A percentile compares a stretch with the other conserved stretches of the same genome.
phyloP scores from a whole-genome alignment of 163 green algal genomes.

The Volvox carteri region DNA sequence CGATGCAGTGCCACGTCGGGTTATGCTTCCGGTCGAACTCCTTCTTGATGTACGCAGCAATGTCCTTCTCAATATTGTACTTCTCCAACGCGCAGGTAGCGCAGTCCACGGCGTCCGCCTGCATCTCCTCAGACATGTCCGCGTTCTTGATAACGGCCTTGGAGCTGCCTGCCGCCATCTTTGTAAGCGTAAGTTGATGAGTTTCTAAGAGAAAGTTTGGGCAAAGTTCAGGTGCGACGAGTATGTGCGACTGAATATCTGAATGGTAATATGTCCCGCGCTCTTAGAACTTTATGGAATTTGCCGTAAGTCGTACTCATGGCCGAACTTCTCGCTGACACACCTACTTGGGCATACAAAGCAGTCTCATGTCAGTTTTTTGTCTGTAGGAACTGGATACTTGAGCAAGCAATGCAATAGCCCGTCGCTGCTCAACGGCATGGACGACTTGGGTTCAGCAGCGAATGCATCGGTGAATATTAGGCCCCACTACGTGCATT shows the following conservation, averaged over 20 bases:
- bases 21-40: conserved; percentile 99
- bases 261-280: background rate
- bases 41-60: conserved; percentile 99
- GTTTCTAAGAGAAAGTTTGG: background rate
- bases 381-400: too few relatives aligned
- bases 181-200: background rate
- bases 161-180: conserved; percentile 49
- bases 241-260: too few relatives aligned
- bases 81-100: conserved; percentile 94
- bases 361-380: too few relatives aligned
- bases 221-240: too few relatives aligned
- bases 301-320: conserved; percentile 6
- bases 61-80: conserved; percentile 99
- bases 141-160: conserved; percentile 93
- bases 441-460: too few relatives aligned
- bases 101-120: conserved; percentile 91
- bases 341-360: background rate
- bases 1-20: conserved; percentile 99
- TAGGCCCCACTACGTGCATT: too few relatives aligned
- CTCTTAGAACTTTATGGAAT: conserved; percentile 33
- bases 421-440: too few relatives aligned
- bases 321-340: background rate
- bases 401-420: too few relatives aligned
- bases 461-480: too few relatives aligned
- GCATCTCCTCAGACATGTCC: conserved; percentile 97